Percentiles rank a stretch among this genome's conserved stretches.
Conservation (phyloP, 2,329 filamentous ascomycete genomes). For the Penicillium verrucosum region DNA sequence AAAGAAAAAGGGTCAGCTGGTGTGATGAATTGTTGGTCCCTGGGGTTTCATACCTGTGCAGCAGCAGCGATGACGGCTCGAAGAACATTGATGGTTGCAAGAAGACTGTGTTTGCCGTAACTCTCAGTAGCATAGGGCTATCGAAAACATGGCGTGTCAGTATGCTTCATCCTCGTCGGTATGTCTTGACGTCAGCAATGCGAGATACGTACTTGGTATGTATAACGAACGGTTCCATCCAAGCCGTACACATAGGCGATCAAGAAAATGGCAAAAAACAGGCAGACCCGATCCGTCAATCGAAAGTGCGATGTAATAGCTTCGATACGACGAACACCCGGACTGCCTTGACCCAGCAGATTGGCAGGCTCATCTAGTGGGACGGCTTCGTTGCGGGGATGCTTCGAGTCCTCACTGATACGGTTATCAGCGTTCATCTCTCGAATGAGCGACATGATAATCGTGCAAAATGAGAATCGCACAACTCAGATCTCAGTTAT, state of each 20-base stretch:
- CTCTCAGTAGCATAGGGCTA: conserved; percentile 52
- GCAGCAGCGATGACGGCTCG: conserved; percentile 59
- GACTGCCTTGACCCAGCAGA: conserved; percentile 27
- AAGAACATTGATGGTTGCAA: conserved; percentile 59
- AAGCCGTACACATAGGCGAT: conserved; percentile 63
- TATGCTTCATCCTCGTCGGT: neutral
- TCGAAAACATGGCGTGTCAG: conserved; percentile 24
- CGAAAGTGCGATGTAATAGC: conserved; percentile 55
- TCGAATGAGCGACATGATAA: neutral
- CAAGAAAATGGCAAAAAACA: conserved; percentile 62
- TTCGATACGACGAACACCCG: conserved; percentile 61
- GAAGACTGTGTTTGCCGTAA: conserved; percentile 53
- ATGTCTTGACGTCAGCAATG: neutral
- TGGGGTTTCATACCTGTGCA: conserved; percentile 39
- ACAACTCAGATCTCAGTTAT: neutral
- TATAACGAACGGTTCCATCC: conserved; percentile 54
- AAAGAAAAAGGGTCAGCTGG: neutral
- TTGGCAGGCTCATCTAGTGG: neutral
- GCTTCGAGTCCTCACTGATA: neutral
- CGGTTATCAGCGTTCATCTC: neutral
- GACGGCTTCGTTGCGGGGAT: neutral
- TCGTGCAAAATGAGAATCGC: neutral
- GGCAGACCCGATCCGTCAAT: conserved; percentile 50
- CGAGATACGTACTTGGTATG: conserved; percentile 44
- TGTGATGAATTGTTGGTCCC: neutral